Conservation (phyloP, 2,329 filamentous ascomycete species). For the Aspergillus sp. region DNA sequence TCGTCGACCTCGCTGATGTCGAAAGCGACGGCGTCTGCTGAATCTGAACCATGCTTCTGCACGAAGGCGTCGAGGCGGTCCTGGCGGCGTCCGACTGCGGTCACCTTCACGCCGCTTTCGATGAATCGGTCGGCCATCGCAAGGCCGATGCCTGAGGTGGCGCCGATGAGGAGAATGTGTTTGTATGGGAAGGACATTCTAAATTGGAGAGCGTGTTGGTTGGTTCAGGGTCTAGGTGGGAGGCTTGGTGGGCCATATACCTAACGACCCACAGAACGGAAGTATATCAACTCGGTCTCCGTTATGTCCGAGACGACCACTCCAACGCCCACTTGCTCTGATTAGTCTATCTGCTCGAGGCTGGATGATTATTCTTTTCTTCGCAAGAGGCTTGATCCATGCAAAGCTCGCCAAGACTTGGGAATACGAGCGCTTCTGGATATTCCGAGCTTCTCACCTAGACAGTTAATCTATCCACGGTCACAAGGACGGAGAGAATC, state of each 20-base stretch:
- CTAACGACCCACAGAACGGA: background rate
- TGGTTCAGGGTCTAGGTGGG: background rate
- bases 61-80: conserved; percentile 51
- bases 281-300: background rate
- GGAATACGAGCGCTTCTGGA: no score
- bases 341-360: no score
- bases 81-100: conserved; percentile 55
- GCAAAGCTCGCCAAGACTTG: no score
- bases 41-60: conserved; percentile 41
- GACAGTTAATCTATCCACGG: no score
- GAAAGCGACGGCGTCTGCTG: conserved; percentile 41
- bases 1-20: conserved; percentile 47
- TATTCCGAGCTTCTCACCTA: no score
- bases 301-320: background rate
- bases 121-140: conserved; percentile 50
- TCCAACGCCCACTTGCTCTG: no score
- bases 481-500: no score
- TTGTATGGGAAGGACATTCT: conserved; percentile 54
- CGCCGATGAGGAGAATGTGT: conserved; percentile 54
- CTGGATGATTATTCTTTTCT: no score
- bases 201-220: background rate
- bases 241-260: background rate
- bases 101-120: conserved; percentile 50
- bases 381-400: no score
- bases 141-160: conserved; percentile 54